Percentiles rank a stretch among this genome's conserved stretches.
Conservation (phyloP, 176 grass and related monocot genomes). For the Pontederia crassipes region DNA sequence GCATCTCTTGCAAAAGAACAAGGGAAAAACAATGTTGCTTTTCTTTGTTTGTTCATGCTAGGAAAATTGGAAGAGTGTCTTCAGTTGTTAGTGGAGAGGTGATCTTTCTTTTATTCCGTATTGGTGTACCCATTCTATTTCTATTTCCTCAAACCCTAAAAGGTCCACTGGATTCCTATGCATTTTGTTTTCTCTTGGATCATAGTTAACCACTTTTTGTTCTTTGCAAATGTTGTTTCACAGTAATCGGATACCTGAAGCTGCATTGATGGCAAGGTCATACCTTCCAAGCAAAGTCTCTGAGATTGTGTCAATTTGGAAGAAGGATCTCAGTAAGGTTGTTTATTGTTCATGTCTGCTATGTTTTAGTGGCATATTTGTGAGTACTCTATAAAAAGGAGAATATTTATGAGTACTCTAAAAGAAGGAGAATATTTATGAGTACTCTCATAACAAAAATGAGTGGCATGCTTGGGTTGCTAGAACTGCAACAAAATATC, state of each 20-base stretch:
- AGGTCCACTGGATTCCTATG: background rate
- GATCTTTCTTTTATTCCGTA: conserved; percentile 19
- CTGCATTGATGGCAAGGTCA: conserved; percentile 89
- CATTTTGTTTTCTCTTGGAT: conserved; percentile 2
- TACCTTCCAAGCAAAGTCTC: conserved; percentile 97
- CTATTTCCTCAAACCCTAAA: no score
- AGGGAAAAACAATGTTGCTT: conserved; percentile 96
- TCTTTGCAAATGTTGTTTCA: background rate
- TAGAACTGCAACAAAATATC: no score
- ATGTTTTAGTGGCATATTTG: background rate
- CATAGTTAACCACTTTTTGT: background rate
- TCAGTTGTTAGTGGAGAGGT: conserved; percentile 91
- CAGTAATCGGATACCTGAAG: conserved; percentile 97
- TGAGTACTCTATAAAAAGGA: background rate
- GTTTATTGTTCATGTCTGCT: background rate
- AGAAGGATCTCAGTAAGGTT: conserved; percentile 86
- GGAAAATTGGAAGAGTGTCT: conserved; percentile 91
- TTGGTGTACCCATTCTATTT: background rate
- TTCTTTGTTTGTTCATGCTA: conserved; percentile 89
- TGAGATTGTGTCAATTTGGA: conserved; percentile 77
- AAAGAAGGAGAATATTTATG: no score
- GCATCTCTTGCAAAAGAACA: conserved; percentile 76
- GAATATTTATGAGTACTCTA: background rate
- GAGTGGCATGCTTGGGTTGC: no score
- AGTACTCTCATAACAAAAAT: no score